Conservation (phyloP, 2,329 filamentous ascomycete species). For the Phaeosphaeria sp. region DNA sequence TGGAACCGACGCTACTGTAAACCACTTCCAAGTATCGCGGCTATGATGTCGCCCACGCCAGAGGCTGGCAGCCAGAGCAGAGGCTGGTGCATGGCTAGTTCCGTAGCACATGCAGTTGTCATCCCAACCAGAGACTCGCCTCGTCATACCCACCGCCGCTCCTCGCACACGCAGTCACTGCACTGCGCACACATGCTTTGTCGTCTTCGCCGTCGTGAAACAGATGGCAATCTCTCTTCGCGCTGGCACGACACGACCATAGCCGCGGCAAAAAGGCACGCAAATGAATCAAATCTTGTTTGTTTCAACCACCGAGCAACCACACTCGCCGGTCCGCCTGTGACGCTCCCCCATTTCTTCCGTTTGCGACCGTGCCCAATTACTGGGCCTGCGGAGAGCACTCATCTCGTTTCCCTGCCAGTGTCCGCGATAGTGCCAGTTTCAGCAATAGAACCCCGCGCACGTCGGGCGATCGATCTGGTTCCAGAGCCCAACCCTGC, state of each 20-base stretch:
- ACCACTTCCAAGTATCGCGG: neutral
- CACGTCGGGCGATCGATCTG: constrained; percentile 1
- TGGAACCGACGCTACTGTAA: neutral
- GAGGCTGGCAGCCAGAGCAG: neutral
- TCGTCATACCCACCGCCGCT: too few relatives aligned
- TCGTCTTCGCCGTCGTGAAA: constrained; percentile 1
- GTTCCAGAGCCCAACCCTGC: constrained; percentile 6
- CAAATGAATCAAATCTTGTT: constrained; percentile 25
- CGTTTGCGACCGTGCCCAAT: neutral
- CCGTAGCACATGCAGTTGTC: neutral
- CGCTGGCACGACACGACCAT: constrained; percentile 2
- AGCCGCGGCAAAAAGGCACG: constrained; percentile 5
- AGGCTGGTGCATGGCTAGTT: neutral
- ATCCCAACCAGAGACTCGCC: neutral
- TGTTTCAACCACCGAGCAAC: constrained; percentile 17
- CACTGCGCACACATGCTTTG: too few relatives aligned
- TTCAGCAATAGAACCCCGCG: constrained; percentile 13
- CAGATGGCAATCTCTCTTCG: constrained; percentile 1
- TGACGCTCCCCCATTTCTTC: neutral
- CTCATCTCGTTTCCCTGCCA: constrained; percentile 21
- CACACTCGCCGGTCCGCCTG: constrained; percentile 11
- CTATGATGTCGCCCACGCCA: neutral
- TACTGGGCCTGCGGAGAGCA: neutral
- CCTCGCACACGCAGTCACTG: neutral
- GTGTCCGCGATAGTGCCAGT: constrained; percentile 3